Evolutionary conservation across 257 asterid species (phyloP).

Genomic region (Rehmannia glutinosa): DNA sequence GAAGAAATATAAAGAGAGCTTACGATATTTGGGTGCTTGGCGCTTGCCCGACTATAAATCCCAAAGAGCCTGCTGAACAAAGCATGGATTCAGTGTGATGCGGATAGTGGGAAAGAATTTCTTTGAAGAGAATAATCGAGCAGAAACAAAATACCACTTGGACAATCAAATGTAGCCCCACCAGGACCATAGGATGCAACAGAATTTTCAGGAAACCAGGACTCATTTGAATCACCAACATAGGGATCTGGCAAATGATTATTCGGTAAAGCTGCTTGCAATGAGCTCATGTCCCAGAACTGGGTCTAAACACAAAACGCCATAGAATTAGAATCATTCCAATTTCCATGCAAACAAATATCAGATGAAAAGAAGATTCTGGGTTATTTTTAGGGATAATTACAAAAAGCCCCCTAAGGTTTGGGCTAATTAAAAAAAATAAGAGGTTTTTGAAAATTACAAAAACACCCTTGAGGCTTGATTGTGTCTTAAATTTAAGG

Average conservation of each 20-base stretch:
- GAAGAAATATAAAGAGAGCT: not conserved
- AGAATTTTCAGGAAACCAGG: conserved; percentile 62
- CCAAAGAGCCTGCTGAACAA: conserved; percentile 28
- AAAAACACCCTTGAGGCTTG: too few species aligned
- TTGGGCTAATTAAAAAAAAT: too few species aligned
- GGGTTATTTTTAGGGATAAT: too few species aligned
- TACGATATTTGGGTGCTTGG: conserved; percentile 22
- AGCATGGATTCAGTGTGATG: not conserved
- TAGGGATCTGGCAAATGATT: conserved; percentile 39
- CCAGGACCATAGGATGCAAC: conserved; percentile 39
- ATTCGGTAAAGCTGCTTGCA: conserved; percentile 63
- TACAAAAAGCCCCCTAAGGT: too few species aligned
- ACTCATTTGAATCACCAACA: conserved; percentile 33
- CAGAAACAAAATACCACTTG: conserved; percentile 21
- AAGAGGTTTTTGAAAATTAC: too few species aligned
- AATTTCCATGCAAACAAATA: not conserved
- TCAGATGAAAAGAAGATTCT: too few species aligned
- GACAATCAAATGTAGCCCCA: conserved; percentile 30
- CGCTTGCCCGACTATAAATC: conserved; percentile 23
- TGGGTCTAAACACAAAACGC: conserved; percentile 16
- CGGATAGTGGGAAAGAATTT: not conserved
- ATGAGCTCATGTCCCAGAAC: conserved; percentile 73
- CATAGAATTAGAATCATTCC: not conserved
- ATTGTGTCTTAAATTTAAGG: too few species aligned
- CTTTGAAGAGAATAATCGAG: not conserved